phyloP scores from a whole-genome alignment of 2,329 filamentous ascomycete species.

The Pochonia chlamydosporia region DNA sequence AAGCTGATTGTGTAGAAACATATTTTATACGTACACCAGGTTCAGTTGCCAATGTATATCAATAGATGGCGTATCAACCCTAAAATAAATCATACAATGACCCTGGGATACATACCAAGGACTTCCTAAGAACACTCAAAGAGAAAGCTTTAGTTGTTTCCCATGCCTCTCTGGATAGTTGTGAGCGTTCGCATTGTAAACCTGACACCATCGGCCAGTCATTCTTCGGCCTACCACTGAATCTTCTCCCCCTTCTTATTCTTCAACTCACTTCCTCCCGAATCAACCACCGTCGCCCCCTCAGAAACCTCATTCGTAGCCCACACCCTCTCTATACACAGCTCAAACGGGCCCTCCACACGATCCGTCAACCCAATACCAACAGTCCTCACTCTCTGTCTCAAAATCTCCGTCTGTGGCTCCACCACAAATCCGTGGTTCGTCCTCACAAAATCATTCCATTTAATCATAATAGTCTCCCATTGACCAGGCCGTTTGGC shows the following conservation, averaged over 20 bases:
- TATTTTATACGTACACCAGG: not conserved
- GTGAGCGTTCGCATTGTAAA: too few species aligned
- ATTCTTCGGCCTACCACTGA: slow-evolving; percentile 31
- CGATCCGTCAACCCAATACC: slow-evolving; percentile 88
- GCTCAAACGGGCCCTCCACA: slow-evolving; percentile 79
- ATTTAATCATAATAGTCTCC: slow-evolving; percentile 91
- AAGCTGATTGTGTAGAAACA: not conserved
- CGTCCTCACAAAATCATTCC: slow-evolving; percentile 90
- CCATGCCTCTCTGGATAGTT: too few species aligned
- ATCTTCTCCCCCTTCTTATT: slow-evolving; percentile 32
- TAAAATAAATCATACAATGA: not conserved
- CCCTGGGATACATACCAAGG: not conserved
- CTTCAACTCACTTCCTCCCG: slow-evolving; percentile 23
- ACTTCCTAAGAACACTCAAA: not conserved
- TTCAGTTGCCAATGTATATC: not conserved
- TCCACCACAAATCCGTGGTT: slow-evolving; percentile 90
- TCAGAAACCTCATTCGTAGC: slow-evolving; percentile 61
- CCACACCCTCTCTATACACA: slow-evolving; percentile 83
- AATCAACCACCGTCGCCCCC: slow-evolving; percentile 13
- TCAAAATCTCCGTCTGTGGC: slow-evolving; percentile 84
- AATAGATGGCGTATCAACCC: not conserved
- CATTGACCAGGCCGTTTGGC: slow-evolving; percentile 74
- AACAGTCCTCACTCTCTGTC: slow-evolving; percentile 77
- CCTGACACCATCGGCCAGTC: too few species aligned
- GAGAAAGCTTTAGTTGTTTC: too few species aligned